These are phyloP conservation scores for Porogramme epimiltina DNA, from an alignment of 1,284 basidiomycete genomes.

Conservation along the genomic window DNA sequence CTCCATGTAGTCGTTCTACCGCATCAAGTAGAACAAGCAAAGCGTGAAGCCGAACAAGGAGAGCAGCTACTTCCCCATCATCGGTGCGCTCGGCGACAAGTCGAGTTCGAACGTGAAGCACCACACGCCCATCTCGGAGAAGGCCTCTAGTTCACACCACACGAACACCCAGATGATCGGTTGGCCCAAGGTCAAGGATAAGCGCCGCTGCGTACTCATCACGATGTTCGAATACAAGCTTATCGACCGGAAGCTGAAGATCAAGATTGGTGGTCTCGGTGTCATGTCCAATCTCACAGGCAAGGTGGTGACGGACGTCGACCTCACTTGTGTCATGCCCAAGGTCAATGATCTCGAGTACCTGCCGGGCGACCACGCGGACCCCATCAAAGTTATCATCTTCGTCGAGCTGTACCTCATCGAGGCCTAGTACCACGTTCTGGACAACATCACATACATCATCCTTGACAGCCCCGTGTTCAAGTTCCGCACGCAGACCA, in stretches of 20 bases:
- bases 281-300: slow-evolving; percentile 97
- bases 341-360: slow-evolving; percentile 94
- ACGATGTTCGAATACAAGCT: slow-evolving; percentile 93
- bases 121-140: slow-evolving; percentile 56
- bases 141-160: slow-evolving; percentile 59
- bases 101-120: slow-evolving; percentile 66
- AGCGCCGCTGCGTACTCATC: slow-evolving; percentile 88
- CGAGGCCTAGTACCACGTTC: slow-evolving; percentile 87
- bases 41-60: slow-evolving; percentile 74
- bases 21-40: slow-evolving; percentile 91
- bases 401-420: slow-evolving; percentile 94
- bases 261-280: slow-evolving; percentile 95
- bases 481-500: slow-evolving; percentile 94
- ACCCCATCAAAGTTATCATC: slow-evolving; percentile 93
- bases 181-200: slow-evolving; percentile 90
- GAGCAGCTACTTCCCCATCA: slow-evolving; percentile 76
- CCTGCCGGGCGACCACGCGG: slow-evolving; percentile 84
- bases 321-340: slow-evolving; percentile 89
- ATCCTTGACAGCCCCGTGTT: slow-evolving; percentile 92
- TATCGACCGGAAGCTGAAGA: slow-evolving; percentile 94
- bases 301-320: slow-evolving; percentile 94
- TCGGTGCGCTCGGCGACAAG: slow-evolving; percentile 67
- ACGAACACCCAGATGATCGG: slow-evolving; percentile 71
- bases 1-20: slow-evolving; percentile 96
- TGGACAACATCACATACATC: slow-evolving; percentile 94